Evolutionary conservation across 352 stramenopile species (phyloP), one percentile per base, ranked within the genome.

Genomic region (Peronospora destructor): DNA sequence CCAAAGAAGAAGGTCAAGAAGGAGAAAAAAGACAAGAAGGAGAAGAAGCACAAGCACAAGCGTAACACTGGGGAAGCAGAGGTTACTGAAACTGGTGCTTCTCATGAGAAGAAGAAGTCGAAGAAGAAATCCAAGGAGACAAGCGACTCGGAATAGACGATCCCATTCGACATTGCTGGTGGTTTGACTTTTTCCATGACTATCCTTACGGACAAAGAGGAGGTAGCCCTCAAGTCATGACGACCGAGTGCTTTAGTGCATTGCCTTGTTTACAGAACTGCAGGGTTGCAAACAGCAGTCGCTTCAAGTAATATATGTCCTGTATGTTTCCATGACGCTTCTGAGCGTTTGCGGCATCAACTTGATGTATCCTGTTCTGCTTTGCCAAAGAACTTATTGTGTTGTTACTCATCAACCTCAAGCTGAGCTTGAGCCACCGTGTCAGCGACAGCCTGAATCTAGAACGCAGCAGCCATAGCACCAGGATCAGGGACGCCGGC

Each of bases 401-500:
- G 38, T 33, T 46, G 25, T 21, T 30, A 6, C 23, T 32, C 12
- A 37, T 30, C 14, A 33, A 13, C 39, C 44, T 42, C 9, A 12
- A 21, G 3, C 17, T 64, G 54, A 66, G 38, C 26, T 68, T 11
- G 59, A 69, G n/a, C 53, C 17, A 84, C 45, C n/a, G 59, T 60
- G 38, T 73, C 59, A 7, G 76, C 73, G 23, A 84, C 50, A 19
- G 77, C 74, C 29, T 79, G 55, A 35, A 98, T 84, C 58, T 93
- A 95, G 63, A 97, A 80, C 8, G 90, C 78, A 23, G 94, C 93
- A 10, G 95, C 95, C 62, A 93, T 86, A 37, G 94, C 94, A 45
- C 95, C 95, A 44, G 95, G 95, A 71, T 98, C 95, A 14, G 92
- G 91, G 12, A 96, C 89, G 28, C 85, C 88, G 1, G 70, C 61